Percentiles rank a stretch among this genome's conserved stretches.
These are phyloP conservation scores for Phytophthora uliginosa DNA, from an alignment of 352 stramenopile species.

Conservation along the genomic window DNA sequence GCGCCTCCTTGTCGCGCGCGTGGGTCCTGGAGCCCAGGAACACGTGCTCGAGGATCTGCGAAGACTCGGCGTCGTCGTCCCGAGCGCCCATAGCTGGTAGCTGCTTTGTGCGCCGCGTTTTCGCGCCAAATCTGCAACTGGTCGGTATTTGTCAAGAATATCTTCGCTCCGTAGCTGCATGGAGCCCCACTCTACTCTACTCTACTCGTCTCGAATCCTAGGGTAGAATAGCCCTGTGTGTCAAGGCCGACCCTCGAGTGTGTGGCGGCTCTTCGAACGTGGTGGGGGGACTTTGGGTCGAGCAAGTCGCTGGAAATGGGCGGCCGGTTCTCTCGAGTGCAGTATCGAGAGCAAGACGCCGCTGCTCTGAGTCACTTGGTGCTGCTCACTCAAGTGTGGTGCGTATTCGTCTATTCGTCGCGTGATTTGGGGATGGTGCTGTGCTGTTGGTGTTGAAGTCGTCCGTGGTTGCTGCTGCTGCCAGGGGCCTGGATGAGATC, in stretches of 20 bases:
- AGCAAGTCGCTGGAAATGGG: constrained; percentile 48
- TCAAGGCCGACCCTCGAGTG: constrained; percentile 12
- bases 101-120: constrained; percentile 2
- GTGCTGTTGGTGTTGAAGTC: neutral
- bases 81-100: constrained; percentile 11
- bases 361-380: constrained; percentile 69
- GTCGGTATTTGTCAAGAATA: neutral
- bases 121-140: constrained; percentile 2
- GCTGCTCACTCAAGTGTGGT: constrained; percentile 80
- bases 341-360: constrained; percentile 80
- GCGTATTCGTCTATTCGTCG: no score
- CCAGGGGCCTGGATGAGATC: constrained; percentile 66
- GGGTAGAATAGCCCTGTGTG: neutral
- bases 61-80: constrained; percentile 51
- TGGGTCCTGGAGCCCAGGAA: constrained; percentile 78
- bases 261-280: constrained; percentile 26
- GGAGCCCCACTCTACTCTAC: no score
- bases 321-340: constrained; percentile 77
- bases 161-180: no score
- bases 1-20: constrained; percentile 71
- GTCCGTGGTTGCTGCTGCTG: neutral
- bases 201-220: neutral
- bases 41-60: constrained; percentile 75
- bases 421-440: neutral
- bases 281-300: neutral